Conservation (phyloP, 495 filamentous ascomycete genomes). For the Penicillium angulare region DNA sequence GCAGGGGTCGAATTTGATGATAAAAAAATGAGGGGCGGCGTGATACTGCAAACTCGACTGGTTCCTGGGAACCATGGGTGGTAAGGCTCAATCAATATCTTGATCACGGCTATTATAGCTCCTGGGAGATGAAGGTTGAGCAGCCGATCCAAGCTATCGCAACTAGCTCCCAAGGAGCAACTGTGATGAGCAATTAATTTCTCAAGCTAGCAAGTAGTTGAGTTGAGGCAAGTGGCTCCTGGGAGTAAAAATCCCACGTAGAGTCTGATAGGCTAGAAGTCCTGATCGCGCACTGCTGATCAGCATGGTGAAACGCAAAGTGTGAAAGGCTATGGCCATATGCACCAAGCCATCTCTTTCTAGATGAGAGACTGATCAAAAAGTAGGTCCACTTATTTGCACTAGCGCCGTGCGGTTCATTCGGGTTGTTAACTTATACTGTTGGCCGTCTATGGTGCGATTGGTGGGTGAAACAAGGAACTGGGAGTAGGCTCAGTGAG, state of each 20-base stretch:
- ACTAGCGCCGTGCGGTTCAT: not conserved
- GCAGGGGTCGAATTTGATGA: no score
- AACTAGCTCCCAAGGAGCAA: not conserved
- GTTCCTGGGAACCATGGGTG: no score
- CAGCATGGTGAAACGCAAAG: no score
- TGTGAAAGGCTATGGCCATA: not conserved
- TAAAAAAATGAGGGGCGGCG: no score
- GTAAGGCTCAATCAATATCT: no score
- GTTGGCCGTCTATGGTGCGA: not conserved
- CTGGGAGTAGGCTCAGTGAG: not conserved
- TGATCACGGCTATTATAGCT: no score
- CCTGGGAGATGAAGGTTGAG: no score
- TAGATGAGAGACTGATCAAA: not conserved
- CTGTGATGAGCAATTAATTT: not conserved
- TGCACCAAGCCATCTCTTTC: not conserved
- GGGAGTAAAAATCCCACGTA: not conserved
- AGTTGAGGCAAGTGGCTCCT: not conserved
- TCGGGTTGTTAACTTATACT: not conserved
- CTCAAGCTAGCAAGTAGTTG: not conserved
- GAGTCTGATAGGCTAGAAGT: not conserved
- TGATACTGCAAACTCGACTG: no score
- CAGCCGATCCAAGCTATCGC: no score
- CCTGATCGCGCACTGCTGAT: no score
- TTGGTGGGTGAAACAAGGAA: not conserved
- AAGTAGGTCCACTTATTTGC: not conserved